Evolutionary conservation across 73 alveolate genomes (phyloP).

Genomic region (Stentor coeruleus): DNA sequence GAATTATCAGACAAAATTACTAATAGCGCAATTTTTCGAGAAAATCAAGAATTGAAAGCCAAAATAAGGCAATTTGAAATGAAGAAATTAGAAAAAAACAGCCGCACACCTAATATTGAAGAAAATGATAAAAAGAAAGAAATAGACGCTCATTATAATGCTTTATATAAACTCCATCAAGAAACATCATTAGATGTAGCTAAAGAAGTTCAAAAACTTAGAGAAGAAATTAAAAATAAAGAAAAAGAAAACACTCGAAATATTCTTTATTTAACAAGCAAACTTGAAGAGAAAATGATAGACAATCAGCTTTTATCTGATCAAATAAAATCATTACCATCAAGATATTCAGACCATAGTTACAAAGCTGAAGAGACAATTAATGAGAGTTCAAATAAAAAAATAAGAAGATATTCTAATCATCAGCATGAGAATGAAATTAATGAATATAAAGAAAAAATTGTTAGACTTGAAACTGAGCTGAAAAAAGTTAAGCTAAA

Average conservation of each 20-base stretch:
- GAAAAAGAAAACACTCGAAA: background rate
- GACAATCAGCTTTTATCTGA: background rate
- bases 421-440: background rate
- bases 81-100: background rate
- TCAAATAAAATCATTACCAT: background rate
- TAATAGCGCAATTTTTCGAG: background rate
- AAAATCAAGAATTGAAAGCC: background rate
- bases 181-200: background rate
- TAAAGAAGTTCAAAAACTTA: background rate
- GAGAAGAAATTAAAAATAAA: background rate
- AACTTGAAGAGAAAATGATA: background rate
- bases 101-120: background rate
- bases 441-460: background rate
- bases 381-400: too few species aligned
- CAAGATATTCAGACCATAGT: background rate
- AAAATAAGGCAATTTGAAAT: background rate
- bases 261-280: background rate
- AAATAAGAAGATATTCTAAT: background rate
- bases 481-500: background rate
- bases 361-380: background rate
- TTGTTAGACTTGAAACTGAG: background rate
- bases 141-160: background rate
- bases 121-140: background rate
- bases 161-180: background rate
- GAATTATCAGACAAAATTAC: background rate